phyloP scores from a whole-genome alignment of 2,329 filamentous ascomycete genomes.

The Phialophora macrospora region DNA sequence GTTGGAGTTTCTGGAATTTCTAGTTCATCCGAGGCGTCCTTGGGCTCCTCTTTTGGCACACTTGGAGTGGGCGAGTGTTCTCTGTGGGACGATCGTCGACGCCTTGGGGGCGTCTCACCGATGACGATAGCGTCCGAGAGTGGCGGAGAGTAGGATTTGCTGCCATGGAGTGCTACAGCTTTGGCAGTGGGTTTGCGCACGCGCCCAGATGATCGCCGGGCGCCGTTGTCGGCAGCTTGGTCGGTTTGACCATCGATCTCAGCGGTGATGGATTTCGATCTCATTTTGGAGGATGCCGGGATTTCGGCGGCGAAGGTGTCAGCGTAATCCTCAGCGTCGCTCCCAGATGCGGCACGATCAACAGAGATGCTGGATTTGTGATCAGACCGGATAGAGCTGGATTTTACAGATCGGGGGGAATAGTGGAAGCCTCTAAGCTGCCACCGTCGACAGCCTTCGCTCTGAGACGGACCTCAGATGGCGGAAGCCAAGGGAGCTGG shows the following conservation, averaged over 20 bases:
- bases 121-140: constrained; percentile 30
- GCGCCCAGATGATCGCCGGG: constrained; percentile 29
- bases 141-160: constrained; percentile 23
- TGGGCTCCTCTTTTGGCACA: neutral
- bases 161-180: constrained; percentile 29
- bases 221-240: neutral
- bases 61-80: constrained; percentile 10
- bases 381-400: constrained; percentile 23
- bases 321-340: constrained; percentile 30
- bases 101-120: constrained; percentile 6
- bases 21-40: constrained; percentile 8
- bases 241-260: neutral
- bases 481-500: constrained; percentile 18
- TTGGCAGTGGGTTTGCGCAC: constrained; percentile 34
- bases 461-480: constrained; percentile 20
- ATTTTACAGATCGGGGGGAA: constrained; percentile 11
- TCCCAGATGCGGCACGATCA: constrained; percentile 21
- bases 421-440: constrained; percentile 16
- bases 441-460: constrained; percentile 3
- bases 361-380: constrained; percentile 16
- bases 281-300: constrained; percentile 28
- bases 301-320: constrained; percentile 19
- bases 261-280: constrained; percentile 13
- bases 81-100: constrained; percentile 4
- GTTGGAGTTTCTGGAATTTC: constrained; percentile 16